phyloP scores from a whole-genome alignment of 2,329 filamentous ascomycete species.

The Amauroascus verrucosus region DNA sequence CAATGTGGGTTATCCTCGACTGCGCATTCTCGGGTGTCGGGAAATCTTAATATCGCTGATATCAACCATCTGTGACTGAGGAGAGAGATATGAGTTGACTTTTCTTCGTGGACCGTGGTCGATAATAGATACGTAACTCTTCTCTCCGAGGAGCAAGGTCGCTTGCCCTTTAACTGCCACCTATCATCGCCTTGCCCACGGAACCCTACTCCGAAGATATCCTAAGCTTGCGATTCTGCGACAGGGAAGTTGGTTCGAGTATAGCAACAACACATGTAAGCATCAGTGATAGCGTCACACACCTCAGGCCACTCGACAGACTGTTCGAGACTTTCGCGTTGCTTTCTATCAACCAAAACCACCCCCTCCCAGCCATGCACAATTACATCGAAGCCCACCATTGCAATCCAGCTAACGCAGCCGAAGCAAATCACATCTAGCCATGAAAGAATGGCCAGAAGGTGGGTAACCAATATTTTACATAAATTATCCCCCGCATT shows the following conservation, averaged over 20 bases:
- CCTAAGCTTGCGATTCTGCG: no score
- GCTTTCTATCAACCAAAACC: neutral
- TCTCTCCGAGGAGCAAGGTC: no score
- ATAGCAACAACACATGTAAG: neutral
- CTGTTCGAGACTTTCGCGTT: neutral
- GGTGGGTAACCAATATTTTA: neutral
- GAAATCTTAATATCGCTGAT: no score
- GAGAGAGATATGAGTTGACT: no score
- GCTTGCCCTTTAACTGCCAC: no score
- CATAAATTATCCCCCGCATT: no score
- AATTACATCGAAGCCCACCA: neutral
- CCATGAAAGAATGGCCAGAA: neutral
- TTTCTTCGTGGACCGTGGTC: no score
- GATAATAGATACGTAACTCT: no score
- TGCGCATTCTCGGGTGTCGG: no score
- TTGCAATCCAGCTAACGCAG: neutral
- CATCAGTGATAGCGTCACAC: conserved; percentile 1
- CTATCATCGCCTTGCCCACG: no score
- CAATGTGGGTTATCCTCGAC: no score
- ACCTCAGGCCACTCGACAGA: neutral
- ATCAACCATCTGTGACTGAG: neutral
- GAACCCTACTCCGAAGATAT: no score
- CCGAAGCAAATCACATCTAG: neutral
- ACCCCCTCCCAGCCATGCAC: neutral
- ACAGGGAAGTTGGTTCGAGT: neutral